Conservation (phyloP, 169 alveolate genomes). For the Perkinsus olseni region DNA sequence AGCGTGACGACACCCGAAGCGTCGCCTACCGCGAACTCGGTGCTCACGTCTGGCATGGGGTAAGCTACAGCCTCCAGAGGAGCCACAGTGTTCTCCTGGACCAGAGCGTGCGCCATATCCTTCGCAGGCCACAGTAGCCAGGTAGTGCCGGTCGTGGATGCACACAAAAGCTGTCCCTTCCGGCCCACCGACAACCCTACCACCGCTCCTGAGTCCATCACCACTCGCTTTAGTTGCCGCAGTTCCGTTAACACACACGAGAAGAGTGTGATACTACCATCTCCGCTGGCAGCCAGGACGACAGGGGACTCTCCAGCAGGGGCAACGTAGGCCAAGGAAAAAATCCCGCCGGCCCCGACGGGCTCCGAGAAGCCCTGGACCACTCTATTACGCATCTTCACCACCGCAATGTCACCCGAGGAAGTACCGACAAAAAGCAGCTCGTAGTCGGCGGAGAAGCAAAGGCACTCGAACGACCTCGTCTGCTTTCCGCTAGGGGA, state of each 20-base stretch:
- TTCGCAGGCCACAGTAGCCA: neutral
- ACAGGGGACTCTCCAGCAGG: neutral
- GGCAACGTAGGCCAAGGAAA: neutral
- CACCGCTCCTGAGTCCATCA: neutral
- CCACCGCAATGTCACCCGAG: slow-evolving; percentile 67
- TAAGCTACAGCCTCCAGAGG: neutral
- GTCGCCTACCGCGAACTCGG: neutral
- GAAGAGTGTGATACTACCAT: neutral
- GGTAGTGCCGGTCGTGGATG: neutral
- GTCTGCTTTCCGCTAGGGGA: slow-evolving; percentile 57
- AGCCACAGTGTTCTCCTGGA: neutral
- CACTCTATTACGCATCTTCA: slow-evolving; percentile 55
- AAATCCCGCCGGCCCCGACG: neutral
- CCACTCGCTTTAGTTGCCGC: neutral
- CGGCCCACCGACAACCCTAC: neutral
- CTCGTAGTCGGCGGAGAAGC: slow-evolving; percentile 45
- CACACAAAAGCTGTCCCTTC: neutral
- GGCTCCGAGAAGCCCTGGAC: slow-evolving; percentile 24
- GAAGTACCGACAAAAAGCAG: slow-evolving; percentile 68
- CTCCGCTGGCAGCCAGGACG: neutral
- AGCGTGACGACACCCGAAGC: neutral
- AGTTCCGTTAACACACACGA: neutral
- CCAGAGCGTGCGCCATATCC: neutral
- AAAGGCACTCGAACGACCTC: slow-evolving; percentile 48
- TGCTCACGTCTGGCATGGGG: neutral